Percentiles rank a stretch among this genome's conserved stretches.
Evolutionary conservation across 2,329 filamentous ascomycete genomes (phyloP).

Genomic region (Cordyceps militaris): DNA sequence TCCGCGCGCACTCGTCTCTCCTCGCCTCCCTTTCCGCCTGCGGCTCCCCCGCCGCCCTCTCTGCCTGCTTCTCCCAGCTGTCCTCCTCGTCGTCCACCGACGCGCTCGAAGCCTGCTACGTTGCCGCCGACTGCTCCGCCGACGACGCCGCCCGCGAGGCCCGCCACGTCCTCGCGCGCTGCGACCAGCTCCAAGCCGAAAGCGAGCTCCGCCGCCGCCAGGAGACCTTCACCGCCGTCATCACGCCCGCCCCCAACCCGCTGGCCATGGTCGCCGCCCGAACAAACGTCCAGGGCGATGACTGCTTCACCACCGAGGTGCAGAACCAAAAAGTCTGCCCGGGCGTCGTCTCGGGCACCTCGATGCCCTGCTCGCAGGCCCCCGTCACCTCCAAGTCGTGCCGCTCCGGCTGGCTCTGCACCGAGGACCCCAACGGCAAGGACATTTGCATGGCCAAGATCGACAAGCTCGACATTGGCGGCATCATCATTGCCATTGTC

Average conservation of each 20-base stretch:
- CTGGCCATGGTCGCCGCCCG: constrained; percentile 12
- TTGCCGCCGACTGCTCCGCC: constrained; percentile 28
- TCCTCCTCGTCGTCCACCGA: constrained; percentile 22
- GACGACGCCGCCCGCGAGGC: constrained; percentile 25
- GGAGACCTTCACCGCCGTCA: constrained; percentile 14
- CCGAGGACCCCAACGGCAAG: constrained; percentile 29
- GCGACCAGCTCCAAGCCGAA: constrained; percentile 22
- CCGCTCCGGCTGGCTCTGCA: constrained; percentile 38
- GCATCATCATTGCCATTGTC: constrained; percentile 41
- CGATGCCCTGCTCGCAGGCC: constrained; percentile 34
- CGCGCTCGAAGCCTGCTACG: constrained; percentile 33
- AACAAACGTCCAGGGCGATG: constrained; percentile 14
- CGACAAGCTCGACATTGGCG: constrained; percentile 34
- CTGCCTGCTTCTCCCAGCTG: constrained; percentile 34
- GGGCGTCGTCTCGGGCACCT: constrained; percentile 29
- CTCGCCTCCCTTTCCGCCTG: constrained; percentile 37
- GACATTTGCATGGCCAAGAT: constrained; percentile 34
- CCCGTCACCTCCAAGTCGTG: constrained; percentile 32
- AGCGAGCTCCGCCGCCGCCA: constrained; percentile 13
- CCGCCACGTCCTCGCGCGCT: constrained; percentile 24
- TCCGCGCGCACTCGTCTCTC: constrained; percentile 30
- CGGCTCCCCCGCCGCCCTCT: constrained; percentile 35
- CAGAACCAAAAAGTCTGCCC: constrained; percentile 33
- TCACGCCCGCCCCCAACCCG: constrained; percentile 6
- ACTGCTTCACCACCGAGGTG: constrained; percentile 32